Base-by-base conservation (phyloP, 768 basidiomycete species). In the Arthromyces matolae region DNA sequence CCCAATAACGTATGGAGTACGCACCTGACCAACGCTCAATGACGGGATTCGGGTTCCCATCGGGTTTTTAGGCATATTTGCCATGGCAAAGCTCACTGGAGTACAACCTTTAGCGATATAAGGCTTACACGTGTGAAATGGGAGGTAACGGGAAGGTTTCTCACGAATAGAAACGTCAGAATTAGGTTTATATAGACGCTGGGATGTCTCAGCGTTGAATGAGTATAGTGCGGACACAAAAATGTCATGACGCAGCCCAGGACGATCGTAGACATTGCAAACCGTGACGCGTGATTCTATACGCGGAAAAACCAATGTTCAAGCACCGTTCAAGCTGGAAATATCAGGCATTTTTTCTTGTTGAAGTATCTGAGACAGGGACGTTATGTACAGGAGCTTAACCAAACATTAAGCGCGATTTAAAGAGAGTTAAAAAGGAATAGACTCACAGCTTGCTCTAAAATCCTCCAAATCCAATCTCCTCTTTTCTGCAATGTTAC, bases 391-490 rank as follows among this genome's bases (percentile, higher is more conserved):
- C 22, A 8, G 36, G 22, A 37, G 37, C 49, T 39, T 27, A 25
- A 23, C n/a, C n/a, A 37, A 24, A 14, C 32, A 39, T 16, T 18
- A 19, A 25, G 32, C 22, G 24, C 42, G 22, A 35, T 12, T 13
- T 35, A 8, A 8, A 7, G 24, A 16, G n/a, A 13, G 12, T 28
- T 27, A 14, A 29, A 44, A 10, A 16, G 14, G 19, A 3, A 18
- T 16, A 16, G 19, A 57, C 64, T 47, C 47, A 69, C 68, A 51
- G 34, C n/a, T n/a, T n/a, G 54, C 49, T 48, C 60, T 53, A 32
- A 66, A 63, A 22, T 65, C 62, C 22, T 68, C 65, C 39, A 71
- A 49, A 34, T 66, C 66, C 6, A 55, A 55, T 47, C 59, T 71
- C 25, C 71, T 61, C 44, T 66, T 68, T 36, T 50, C 53, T 5